These are phyloP conservation scores for Epichloe scottii DNA, from an alignment of 2,329 filamentous ascomycete genomes.

Conservation along the genomic window DNA sequence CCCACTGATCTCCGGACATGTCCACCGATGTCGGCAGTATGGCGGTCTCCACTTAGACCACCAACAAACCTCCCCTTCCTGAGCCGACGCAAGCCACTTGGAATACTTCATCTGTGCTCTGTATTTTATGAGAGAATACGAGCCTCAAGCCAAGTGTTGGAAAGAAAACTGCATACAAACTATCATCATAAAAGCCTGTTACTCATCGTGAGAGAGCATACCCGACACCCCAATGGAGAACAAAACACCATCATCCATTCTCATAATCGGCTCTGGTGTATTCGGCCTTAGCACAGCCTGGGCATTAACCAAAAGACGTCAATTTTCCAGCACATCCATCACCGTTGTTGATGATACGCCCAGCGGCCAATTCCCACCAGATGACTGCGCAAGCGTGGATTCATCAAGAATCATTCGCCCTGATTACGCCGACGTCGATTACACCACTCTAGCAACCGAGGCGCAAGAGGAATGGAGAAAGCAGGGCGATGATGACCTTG, in stretches of 20 bases:
- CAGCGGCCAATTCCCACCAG: constrained; percentile 43
- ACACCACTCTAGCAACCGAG: constrained; percentile 58
- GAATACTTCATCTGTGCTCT: not conserved
- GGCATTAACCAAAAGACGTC: constrained; percentile 51
- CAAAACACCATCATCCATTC: constrained; percentile 34
- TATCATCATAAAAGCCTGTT: not conserved
- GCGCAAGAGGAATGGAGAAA: constrained; percentile 61
- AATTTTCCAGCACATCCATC: constrained; percentile 40
- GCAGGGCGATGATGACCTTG: constrained; percentile 40
- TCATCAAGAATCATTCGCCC: constrained; percentile 51
- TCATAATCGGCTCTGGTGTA: constrained; percentile 58
- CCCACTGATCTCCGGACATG: too few species aligned
- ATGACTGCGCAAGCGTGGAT: constrained; percentile 49
- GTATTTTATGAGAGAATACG: not conserved
- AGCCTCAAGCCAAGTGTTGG: not conserved
- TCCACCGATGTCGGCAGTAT: not conserved
- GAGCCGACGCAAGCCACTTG: not conserved
- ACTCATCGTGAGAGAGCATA: not conserved
- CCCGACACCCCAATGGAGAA: constrained; percentile 14
- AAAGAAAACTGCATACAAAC: not conserved
- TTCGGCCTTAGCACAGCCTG: constrained; percentile 53
- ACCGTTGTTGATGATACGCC: constrained; percentile 45
- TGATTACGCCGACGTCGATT: constrained; percentile 73
- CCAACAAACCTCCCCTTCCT: not conserved
- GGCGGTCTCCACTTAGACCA: not conserved